These are phyloP conservation scores for Cladosporium oxysporum DNA, from an alignment of 2,329 filamentous ascomycete genomes.

Conservation along the genomic window DNA sequence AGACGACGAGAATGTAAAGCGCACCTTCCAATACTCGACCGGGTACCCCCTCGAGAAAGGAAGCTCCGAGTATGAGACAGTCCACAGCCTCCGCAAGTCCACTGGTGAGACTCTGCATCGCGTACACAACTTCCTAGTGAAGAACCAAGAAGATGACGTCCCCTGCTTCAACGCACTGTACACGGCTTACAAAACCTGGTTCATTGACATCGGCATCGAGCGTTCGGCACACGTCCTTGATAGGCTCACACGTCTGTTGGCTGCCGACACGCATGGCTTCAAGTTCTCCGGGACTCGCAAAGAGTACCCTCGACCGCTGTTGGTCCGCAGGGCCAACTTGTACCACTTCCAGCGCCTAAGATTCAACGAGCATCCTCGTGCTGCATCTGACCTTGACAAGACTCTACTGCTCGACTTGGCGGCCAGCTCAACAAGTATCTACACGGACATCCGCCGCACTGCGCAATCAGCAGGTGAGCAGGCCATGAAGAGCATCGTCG, in stretches of 20 bases:
- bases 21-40: constrained; percentile 83
- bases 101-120: constrained; percentile 78
- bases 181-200: constrained; percentile 91
- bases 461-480: constrained; percentile 92
- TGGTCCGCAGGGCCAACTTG: constrained; percentile 88
- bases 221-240: constrained; percentile 91
- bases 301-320: constrained; percentile 85
- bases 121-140: constrained; percentile 79
- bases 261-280: constrained; percentile 85
- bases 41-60: constrained; percentile 74
- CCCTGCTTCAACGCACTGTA: constrained; percentile 92
- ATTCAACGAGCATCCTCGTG: constrained; percentile 85
- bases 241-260: constrained; percentile 78
- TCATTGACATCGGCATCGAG: constrained; percentile 96
- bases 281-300: constrained; percentile 93
- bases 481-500: constrained; percentile 86
- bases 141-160: constrained; percentile 91
- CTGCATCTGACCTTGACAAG: constrained; percentile 88
- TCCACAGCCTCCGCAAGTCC: constrained; percentile 79
- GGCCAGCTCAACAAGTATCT: constrained; percentile 84
- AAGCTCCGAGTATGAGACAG: constrained; percentile 67
- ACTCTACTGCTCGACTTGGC: constrained; percentile 81
- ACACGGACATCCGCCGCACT: constrained; percentile 92
- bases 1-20: constrained; percentile 79
- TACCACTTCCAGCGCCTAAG: constrained; percentile 94